Base-by-base conservation (phyloP, 2,329 filamentous ascomycete species). In the Cladosporium sp. region DNA sequence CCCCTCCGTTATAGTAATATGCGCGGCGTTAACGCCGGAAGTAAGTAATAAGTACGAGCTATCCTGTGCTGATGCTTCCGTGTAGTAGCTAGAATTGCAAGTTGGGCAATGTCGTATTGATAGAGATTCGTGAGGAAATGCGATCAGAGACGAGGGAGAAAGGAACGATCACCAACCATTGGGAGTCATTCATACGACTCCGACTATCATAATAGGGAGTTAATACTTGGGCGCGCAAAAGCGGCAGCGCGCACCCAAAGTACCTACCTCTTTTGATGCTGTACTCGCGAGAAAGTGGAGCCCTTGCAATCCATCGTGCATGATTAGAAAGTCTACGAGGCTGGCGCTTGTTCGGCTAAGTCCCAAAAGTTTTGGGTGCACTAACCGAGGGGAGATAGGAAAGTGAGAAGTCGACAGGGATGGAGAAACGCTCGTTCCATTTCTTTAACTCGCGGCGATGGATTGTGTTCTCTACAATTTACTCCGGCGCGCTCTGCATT, bases 231-330 rank as follows among this genome's bases (percentile, higher is more conserved):
- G 22, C n/a, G 43, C 15, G 22, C 22, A 47, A 47, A 30, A 30
- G 43, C 25, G 43, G 43, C 43, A 20, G 43, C 43, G 25, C 43
- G 3, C 37, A 20, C 38, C 49, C 25, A 37, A 30, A 55, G 39
- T 55, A 55, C 51, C 51, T 55, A 55, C 12, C 30, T 34, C 30
- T 34, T 34, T 34, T 34, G 30, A 34, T 34, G 25, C 22, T 30
- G 52, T 55, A 17, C 30, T 15, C 17, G 51, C 51, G 52, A 19
- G 28, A 43, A 20, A 55, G 52, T 55, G 52, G 52, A 55, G 52
- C 52, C 43, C 28, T 30, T 17, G 17, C 39, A 45, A 45, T 38
- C 52, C 52, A 55, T 55, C 52, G 52, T 40, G 39, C 37, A 39
- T 25, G 20, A n/a, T 28, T 40, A 25, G 25, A 25, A 25, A 25